Conservation (phyloP, 2,329 filamentous ascomycete species). For the Neonectria magnoliae region DNA sequence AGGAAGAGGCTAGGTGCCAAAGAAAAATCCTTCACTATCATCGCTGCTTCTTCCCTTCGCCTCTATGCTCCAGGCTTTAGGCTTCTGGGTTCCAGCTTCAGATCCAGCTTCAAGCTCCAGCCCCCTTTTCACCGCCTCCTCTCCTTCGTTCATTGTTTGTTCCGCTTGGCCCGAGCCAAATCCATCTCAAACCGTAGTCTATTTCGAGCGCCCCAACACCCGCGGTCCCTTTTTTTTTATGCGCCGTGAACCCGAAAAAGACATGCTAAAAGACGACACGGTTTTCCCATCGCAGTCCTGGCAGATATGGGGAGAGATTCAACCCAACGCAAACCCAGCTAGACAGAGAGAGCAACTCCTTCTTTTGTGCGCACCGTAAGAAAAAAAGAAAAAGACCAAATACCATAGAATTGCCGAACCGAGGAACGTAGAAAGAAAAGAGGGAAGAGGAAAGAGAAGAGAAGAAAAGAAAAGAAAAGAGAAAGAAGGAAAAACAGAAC, state of each 20-base stretch:
- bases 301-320: slow-evolving; percentile 5
- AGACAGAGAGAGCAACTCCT: not conserved
- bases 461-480: slow-evolving; percentile 10
- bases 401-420: too few relatives aligned
- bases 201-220: slow-evolving; percentile 37
- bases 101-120: not conserved
- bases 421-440: not conserved
- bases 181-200: slow-evolving; percentile 35
- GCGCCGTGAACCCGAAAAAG: slow-evolving; percentile 36
- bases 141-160: slow-evolving; percentile 28
- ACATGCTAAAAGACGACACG: slow-evolving; percentile 29
- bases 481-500: not conserved
- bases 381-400: slow-evolving; percentile 17
- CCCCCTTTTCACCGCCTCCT: slow-evolving; percentile 3
- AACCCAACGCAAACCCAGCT: slow-evolving; percentile 2
- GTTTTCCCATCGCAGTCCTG: slow-evolving; percentile 27
- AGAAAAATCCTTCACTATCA: slow-evolving; percentile 10
- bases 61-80: not conserved
- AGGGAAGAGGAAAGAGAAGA: not conserved
- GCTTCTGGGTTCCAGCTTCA: not conserved
- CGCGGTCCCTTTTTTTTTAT: slow-evolving; percentile 30
- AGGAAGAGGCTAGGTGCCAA: not conserved
- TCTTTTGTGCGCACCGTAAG: slow-evolving; percentile 3
- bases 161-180: slow-evolving; percentile 29
- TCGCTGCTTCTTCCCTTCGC: not conserved